phyloP scores from a whole-genome alignment of 78 protist species.

The Dictyostelium intermedium region DNA sequence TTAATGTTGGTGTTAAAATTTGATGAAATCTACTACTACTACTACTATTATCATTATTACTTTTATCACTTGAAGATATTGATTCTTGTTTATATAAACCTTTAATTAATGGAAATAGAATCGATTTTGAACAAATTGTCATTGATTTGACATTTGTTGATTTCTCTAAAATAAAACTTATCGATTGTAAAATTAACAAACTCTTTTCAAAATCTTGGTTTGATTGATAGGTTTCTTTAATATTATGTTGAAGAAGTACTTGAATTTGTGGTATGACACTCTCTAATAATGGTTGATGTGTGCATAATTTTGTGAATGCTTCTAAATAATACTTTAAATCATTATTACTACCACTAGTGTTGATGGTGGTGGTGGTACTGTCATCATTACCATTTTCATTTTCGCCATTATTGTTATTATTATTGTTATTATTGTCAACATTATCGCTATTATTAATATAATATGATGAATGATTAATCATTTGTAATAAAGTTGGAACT shows the following conservation, averaged over 20 bases:
- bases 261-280: slow-evolving; percentile 61
- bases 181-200: slow-evolving; percentile 9
- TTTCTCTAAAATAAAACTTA: neutral
- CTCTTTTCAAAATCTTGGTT: slow-evolving; percentile 15
- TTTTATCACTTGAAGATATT: neutral
- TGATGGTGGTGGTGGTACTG: neutral
- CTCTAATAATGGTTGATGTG: slow-evolving; percentile 38
- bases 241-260: slow-evolving; percentile 14
- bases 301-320: slow-evolving; percentile 19
- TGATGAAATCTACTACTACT: neutral
- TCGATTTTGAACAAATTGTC: slow-evolving; percentile 21
- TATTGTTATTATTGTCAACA: neutral
- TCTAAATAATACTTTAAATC: slow-evolving; percentile 35
- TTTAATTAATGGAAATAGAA: slow-evolving; percentile 28
- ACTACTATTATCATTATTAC: neutral
- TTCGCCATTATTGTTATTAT: neutral
- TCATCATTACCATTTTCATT: neutral
- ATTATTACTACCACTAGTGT: neutral
- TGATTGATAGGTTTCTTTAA: neutral
- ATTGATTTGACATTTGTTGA: slow-evolving; percentile 35
- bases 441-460: neutral
- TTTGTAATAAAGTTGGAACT: slow-evolving; percentile 57
- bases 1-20: slow-evolving; percentile 4
- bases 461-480: slow-evolving; percentile 23
- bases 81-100: slow-evolving; percentile 22